Percentiles rank a stretch among this genome's conserved stretches.
phyloP scores from a whole-genome alignment of 2,329 filamentous ascomycete genomes.

The Penicillium occitanis region DNA sequence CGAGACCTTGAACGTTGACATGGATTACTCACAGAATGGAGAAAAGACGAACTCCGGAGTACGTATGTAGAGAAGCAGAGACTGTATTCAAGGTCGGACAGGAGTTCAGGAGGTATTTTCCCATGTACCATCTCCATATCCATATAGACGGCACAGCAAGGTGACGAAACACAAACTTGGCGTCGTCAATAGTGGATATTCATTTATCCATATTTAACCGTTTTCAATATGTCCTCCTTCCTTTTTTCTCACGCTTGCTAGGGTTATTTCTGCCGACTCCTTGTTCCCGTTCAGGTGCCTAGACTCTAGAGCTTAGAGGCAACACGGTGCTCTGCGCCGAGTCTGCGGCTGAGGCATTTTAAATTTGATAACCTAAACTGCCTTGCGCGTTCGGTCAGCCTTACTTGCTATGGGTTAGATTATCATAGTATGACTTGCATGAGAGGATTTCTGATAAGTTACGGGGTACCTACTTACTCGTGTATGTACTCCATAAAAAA shows the following conservation, averaged over 20 bases:
- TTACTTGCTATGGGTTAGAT: neutral
- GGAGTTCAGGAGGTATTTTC: neutral
- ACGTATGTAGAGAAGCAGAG: neutral
- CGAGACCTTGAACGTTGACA: neutral
- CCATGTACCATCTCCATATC: neutral
- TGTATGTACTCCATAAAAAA: neutral
- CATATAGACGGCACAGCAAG: neutral
- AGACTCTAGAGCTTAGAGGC: neutral
- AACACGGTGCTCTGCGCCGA: neutral
- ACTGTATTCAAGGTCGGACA: neutral
- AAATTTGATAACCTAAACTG: neutral
- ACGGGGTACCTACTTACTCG: neutral
- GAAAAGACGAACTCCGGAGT: neutral
- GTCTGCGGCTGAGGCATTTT: conserved; percentile 1
- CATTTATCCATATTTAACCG: neutral
- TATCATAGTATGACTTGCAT: conserved; percentile 5
- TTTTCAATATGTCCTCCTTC: neutral
- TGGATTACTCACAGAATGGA: neutral
- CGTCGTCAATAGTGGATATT: neutral
- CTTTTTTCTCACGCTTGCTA: neutral
- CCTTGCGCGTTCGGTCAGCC: neutral
- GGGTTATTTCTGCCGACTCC: neutral
- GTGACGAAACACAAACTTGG: neutral
- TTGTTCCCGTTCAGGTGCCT: neutral
- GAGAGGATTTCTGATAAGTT: neutral